A percentile compares a stretch with the other conserved stretches of the same genome.
Evolutionary conservation across 2,329 filamentous ascomycete species (phyloP).

Genomic region (Xylariaceae sp.): DNA sequence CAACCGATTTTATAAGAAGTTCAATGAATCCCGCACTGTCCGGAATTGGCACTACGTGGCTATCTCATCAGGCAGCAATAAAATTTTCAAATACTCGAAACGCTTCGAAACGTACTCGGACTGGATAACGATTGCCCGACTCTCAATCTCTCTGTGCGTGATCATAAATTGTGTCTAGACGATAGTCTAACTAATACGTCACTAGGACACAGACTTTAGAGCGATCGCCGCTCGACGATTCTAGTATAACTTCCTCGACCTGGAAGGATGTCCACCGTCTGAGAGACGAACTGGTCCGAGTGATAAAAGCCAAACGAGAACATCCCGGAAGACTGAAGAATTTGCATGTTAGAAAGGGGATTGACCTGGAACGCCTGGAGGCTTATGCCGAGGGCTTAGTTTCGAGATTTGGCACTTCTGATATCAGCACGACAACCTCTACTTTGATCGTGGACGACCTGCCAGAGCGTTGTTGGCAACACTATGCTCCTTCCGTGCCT

Average conservation of each 20-base stretch:
- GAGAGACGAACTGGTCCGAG: background rate
- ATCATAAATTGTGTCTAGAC: background rate
- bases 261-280: background rate
- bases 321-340: constrained; percentile 4
- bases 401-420: background rate
- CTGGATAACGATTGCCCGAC: constrained; percentile 6
- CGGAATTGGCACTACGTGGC: constrained; percentile 3
- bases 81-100: constrained; percentile 1
- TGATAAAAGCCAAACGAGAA: background rate
- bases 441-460: background rate
- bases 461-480: background rate
- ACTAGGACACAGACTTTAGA: constrained; percentile 1
- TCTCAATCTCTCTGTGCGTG: constrained; percentile 4
- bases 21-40: constrained; percentile 1
- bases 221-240: background rate
- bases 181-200: constrained; percentile 2
- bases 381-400: constrained; percentile 2
- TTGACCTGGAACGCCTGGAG: background rate
- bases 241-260: background rate
- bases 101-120: constrained; percentile 5
- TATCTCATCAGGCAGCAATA: constrained; percentile 1
- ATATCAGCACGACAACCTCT: background rate
- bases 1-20: background rate
- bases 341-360: constrained; percentile 2
- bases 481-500: background rate